A percentile compares a stretch with the other conserved stretches of the same genome.
phyloP scores from a whole-genome alignment of 176 grass and related monocot species.

The Thalia dealbata region DNA sequence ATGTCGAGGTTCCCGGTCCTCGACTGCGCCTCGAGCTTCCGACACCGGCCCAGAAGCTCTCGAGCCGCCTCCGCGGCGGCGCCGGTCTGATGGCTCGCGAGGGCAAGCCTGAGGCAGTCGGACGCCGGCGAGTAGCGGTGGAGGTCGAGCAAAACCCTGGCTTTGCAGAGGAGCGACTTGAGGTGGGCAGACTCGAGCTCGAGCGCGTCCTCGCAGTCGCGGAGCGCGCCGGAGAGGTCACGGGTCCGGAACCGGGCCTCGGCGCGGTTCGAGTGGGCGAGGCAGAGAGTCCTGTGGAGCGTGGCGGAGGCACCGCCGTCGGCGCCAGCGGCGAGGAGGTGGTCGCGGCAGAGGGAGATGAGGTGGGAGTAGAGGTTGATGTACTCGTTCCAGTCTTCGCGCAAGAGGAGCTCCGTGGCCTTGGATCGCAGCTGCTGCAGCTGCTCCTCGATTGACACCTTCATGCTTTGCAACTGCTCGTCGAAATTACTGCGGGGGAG shows the following conservation, averaged over 20 bases:
- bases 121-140: constrained; percentile 36
- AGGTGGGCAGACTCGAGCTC: constrained; percentile 35
- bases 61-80: constrained; percentile 25
- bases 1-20: constrained; percentile 54
- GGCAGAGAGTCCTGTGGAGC: constrained; percentile 42
- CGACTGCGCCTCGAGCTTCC: constrained; percentile 49
- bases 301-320: neutral
- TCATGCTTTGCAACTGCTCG: constrained; percentile 1
- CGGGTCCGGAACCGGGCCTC: constrained; percentile 52
- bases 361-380: constrained; percentile 59
- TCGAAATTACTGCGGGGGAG: neutral
- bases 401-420: constrained; percentile 59
- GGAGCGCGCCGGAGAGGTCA: constrained; percentile 35
- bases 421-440: constrained; percentile 59
- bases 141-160: constrained; percentile 46
- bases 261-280: constrained; percentile 47
- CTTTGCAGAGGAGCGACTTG: constrained; percentile 60
- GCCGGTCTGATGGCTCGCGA: constrained; percentile 4
- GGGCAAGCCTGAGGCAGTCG: constrained; percentile 45
- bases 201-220: constrained; percentile 49
- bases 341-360: constrained; percentile 29
- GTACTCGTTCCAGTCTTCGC: constrained; percentile 72
- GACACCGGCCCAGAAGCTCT: constrained; percentile 38
- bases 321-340: neutral
- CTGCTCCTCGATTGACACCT: constrained; percentile 36